phyloP scores from a whole-genome alignment of 768 basidiomycete genomes.

The Suillus variegatus region DNA sequence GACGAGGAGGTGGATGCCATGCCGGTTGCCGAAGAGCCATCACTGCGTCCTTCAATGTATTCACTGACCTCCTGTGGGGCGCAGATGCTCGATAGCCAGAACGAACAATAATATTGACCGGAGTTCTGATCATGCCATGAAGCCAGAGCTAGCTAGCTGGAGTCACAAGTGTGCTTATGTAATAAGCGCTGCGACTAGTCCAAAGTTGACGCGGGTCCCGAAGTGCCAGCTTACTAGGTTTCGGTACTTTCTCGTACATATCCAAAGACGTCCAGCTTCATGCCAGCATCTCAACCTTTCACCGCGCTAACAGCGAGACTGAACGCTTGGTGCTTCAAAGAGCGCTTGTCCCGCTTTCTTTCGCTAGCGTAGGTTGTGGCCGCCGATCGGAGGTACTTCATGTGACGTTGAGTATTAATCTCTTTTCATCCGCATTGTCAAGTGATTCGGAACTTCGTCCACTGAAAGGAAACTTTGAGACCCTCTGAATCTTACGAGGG shows the following conservation, averaged over 20 bases:
- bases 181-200: not conserved
- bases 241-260: not conserved
- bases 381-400: not conserved
- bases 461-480: not conserved
- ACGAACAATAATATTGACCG: constrained; percentile 15
- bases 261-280: not conserved
- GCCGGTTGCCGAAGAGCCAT: constrained; percentile 66
- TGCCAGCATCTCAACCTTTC: not conserved
- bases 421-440: not conserved
- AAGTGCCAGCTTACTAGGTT: not conserved
- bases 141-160: not conserved
- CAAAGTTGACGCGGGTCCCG: not conserved
- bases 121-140: constrained; percentile 25
- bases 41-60: not conserved
- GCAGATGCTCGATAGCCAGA: constrained; percentile 11
- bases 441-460: not conserved
- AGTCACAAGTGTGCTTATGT: constrained; percentile 7
- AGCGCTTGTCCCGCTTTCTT: not conserved
- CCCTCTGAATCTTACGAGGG: not conserved
- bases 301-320: constrained; percentile 1
- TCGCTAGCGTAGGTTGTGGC: not conserved
- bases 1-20: constrained; percentile 43
- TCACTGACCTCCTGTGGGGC: constrained; percentile 11
- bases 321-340: not conserved
- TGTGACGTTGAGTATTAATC: constrained; percentile 1